Evolutionary conservation across 352 stramenopile genomes (phyloP), one percentile per base, ranked within the genome.

Genomic region (Pythium apleroticum): DNA sequence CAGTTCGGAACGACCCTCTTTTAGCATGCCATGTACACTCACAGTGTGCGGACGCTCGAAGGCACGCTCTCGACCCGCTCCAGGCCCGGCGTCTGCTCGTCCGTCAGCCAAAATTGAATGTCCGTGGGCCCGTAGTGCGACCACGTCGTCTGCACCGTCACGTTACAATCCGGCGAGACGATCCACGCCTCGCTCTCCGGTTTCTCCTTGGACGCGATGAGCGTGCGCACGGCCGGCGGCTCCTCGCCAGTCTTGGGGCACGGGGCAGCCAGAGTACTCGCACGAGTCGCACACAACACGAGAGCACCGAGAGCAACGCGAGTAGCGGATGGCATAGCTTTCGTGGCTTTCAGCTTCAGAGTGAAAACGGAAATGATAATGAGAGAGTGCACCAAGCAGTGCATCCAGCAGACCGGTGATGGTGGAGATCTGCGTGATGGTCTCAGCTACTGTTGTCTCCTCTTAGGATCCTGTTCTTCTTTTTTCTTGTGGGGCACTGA

Each of bases 51-150:
- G 2, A 55, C 20, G 25, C 33, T 55, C 3, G 20, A 17, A 19
- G 49, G 49, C 24, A 55, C 49, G 12, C 49, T 55, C 20, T 55
- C 49, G 49, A 55, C 27, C 24, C 49, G 49, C 49, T 55, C 25
- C 24, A 55, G 11, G 31, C 31, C 31, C 12, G 31, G 31, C 41
- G n/a, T 49, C 17, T 24, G 15, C 11, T 8, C 41, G 8, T 24
- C 41, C 7, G 41, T 24, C n/a, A n/a, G 41, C 17, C 15, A 49
- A 2, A 49, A 24, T 6, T n/a, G 15, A 8, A 24, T 24, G 41
- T 24, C 41, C 41, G 3, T 24, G 10, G 22, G 48, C 20, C 19
- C 17, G 48, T 35, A 54, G 27, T 54, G 8, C 4, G 48, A 19
- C 48, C 10, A 52, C 43, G 43, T 35, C 22, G 12, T 35, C 30